Evolutionary conservation across 768 basidiomycete genomes (phyloP).

Genomic region (Pleurotus ostreatus): DNA sequence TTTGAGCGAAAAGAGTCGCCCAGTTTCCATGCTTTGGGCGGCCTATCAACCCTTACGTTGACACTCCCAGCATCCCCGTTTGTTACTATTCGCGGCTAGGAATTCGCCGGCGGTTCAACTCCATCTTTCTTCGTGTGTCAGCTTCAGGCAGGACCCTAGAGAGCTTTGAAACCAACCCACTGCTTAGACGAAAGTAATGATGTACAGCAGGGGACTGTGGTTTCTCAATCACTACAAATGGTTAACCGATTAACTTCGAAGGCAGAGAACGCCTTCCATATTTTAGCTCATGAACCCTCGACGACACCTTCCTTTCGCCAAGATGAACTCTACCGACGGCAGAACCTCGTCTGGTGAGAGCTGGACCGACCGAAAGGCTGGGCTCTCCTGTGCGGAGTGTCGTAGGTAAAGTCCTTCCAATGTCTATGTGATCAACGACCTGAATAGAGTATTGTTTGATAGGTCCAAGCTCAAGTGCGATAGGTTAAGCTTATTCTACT

Average conservation of each 20-base stretch:
- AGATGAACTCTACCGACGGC: background rate
- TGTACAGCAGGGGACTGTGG: too few species aligned
- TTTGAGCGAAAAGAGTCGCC: too few species aligned
- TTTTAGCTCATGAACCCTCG: background rate
- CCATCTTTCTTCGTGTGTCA: background rate
- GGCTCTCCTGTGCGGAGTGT: slow-evolving; percentile 50
- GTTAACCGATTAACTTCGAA: background rate
- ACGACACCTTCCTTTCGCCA: background rate
- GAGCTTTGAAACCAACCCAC: background rate
- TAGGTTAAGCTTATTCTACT: slow-evolving; percentile 22
- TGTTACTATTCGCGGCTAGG: background rate
- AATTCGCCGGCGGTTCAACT: background rate
- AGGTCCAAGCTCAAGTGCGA: slow-evolving; percentile 57
- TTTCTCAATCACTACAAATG: background rate
- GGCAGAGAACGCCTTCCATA: background rate
- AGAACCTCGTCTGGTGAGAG: background rate
- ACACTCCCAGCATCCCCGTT: background rate
- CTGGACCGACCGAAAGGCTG: background rate
- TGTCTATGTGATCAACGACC: background rate
- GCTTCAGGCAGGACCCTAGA: background rate
- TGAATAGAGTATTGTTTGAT: background rate
- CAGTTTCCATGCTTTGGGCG: too few species aligned
- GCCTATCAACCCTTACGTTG: too few species aligned
- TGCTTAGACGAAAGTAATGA: background rate
- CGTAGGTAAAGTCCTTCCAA: slow-evolving; percentile 31